Base-by-base conservation (phyloP, 495 filamentous ascomycete genomes). In the Podospora conica region DNA sequence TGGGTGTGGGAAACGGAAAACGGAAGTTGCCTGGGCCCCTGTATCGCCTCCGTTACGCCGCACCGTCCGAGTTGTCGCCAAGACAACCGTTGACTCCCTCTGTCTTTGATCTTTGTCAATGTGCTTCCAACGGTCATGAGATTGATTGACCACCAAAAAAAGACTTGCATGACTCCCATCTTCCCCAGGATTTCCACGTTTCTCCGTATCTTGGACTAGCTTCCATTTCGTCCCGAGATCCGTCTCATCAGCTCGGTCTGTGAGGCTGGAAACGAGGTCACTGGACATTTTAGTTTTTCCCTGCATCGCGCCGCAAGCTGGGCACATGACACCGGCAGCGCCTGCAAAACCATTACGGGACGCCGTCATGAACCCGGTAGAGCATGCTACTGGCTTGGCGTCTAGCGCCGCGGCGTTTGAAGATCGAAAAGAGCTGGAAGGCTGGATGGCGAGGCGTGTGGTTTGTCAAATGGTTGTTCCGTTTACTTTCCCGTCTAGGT, bases 281-380 rank as follows among this genome's bases (percentile, higher is more conserved):
- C 63, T 64, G 54, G 63, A 24, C 25, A 64, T 2, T 57, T 57
- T 59, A 23, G 25, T 33, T 60, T 63, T 58, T 9, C 33, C 20
- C 48, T 29, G 27, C 25, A 27, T 27, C 25, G 25, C 25, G 6
- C 25, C 25, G 25, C 25, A 54, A 22, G 64, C 31, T 18, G 55
- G 61, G 65, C 65, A 67, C 65, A 67, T 67, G 65, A 67, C 65
- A 20, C 10, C 29, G n/a, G 3, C 59, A n/a, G 40, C 40, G 40
- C 60, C 18, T 25, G 25, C 22, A 58, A 31, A 58, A 9, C 65
- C 29, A 63, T 54, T 62, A 53, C 55, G 53, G 59, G 53, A 58
- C 59, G 18, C 33, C 53, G 53, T 59, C 60, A 64, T 67, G 4
- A 22, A 60, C 11, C 11, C 29, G 29, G 29, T 11, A 31, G 29